phyloP scores from a whole-genome alignment of 2,329 filamentous ascomycete species.

The Colletotrichum sidae region DNA sequence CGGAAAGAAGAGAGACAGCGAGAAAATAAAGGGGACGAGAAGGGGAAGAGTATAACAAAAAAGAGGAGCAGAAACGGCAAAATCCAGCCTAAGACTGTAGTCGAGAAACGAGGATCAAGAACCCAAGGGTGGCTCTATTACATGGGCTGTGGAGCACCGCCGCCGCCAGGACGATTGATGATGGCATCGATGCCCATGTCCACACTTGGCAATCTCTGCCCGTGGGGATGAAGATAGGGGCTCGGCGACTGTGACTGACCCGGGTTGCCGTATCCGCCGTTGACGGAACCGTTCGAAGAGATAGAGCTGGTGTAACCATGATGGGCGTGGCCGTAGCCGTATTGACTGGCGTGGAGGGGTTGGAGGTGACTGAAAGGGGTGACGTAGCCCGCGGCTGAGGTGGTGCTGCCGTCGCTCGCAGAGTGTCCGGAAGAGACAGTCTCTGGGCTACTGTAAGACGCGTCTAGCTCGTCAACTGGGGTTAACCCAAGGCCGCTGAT shows the following conservation, averaged over 20 bases:
- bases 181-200: constrained; percentile 73
- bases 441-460: constrained; percentile 67
- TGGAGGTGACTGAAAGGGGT: constrained; percentile 44
- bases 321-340: constrained; percentile 43
- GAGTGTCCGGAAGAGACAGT: constrained; percentile 58
- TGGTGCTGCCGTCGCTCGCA: constrained; percentile 50
- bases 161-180: constrained; percentile 61
- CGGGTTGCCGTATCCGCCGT: constrained; percentile 45
- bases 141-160: constrained; percentile 39
- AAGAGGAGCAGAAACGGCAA: constrained; percentile 25
- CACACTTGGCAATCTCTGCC: constrained; percentile 63
- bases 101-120: background rate
- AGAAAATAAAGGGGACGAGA: background rate
- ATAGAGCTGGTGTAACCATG: constrained; percentile 67
- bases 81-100: constrained; percentile 2
- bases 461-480: constrained; percentile 69
- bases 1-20: too few relatives aligned
- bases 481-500: constrained; percentile 72
- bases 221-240: constrained; percentile 44
- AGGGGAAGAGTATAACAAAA: background rate
- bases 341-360: constrained; percentile 39
- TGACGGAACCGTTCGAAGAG: constrained; percentile 56
- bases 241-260: constrained; percentile 42
- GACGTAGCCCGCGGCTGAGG: constrained; percentile 45
- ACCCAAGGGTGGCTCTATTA: constrained; percentile 5